Percentiles rank a stretch among this genome's conserved stretches.
These are phyloP conservation scores for Cyclanthera cordifolia DNA, from an alignment of 306 rosid species.

Conservation along the genomic window DNA sequence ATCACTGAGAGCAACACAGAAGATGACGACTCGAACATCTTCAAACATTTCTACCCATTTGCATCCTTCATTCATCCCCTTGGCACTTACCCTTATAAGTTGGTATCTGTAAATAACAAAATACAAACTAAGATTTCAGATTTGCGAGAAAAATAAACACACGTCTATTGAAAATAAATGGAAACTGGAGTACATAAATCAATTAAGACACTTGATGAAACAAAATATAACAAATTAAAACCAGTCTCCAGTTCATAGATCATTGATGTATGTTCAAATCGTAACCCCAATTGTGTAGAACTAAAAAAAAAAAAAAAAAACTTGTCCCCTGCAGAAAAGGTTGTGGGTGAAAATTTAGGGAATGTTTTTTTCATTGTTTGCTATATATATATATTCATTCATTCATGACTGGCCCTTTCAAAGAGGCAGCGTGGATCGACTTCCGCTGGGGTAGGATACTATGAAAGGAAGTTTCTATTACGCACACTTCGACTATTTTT, in stretches of 20 bases:
- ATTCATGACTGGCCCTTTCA: no score
- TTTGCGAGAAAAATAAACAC: neutral
- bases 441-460: no score
- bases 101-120: slow-evolving; percentile 47
- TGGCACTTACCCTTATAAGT: slow-evolving; percentile 88
- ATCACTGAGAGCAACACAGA: slow-evolving; percentile 70
- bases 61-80: slow-evolving; percentile 88
- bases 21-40: slow-evolving; percentile 81
- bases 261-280: no score
- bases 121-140: neutral
- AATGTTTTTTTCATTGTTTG: neutral
- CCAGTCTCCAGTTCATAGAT: neutral
- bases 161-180: neutral
- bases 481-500: no score
- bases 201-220: neutral
- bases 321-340: neutral
- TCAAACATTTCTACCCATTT: slow-evolving; percentile 99
- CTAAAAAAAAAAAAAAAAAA: no score
- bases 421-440: no score
- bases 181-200: neutral
- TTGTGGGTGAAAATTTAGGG: neutral
- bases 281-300: no score
- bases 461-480: no score
- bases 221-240: neutral
- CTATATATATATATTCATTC: no score